Evolutionary conservation across 352 stramenopile genomes (phyloP), one percentile per base, ranked within the genome.

Genomic region (Albugo candida): DNA sequence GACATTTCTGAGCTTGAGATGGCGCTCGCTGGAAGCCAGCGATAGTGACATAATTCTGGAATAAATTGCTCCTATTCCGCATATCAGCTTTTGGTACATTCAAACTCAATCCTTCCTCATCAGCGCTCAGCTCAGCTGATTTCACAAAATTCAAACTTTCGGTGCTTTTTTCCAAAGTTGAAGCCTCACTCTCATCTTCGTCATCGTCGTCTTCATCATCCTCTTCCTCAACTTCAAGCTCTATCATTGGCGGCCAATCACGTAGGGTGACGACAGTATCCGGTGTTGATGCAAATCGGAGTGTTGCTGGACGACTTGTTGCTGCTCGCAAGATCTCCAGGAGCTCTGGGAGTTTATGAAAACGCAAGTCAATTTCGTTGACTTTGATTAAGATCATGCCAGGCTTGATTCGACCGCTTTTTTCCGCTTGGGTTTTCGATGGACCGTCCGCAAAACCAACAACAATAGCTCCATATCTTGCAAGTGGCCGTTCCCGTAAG

Each of bases 161-260:
- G 8, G 24, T 31, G 24, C 24, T 31, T 31, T 31, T 31, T 8
- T 31, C 24, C 24, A 8, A 31, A 8, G 3, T 31, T 31, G 24
- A 3, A 31, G 24, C 3, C 24, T 31, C 24, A 31, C 24, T 31
- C 8, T 31, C 24, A 8, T 31, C 24, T 10, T 83, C 73, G 47
- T 83, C 73, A 46, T 79, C 61, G 8, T 54, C 67, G 14, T 62
- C 63, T 24, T 43, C 17, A 43, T 24, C 17, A 8, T 3, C 17
- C 17, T 49, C 52, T 4, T 39, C 35, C 13, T 20, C 12, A 20
- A n/a, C 18, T 49, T 89, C 77, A 40, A 80, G 53, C 47, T 85
- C 72, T 17, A 91, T 61, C 67, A 87, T 81, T 18, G 77, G 77
- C n/a, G 77, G 77, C 77, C 77, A 91, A 16, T 82, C 62, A 0